phyloP scores from a whole-genome alignment of 106 monocot genomes.

The Iris macrosiphon region DNA sequence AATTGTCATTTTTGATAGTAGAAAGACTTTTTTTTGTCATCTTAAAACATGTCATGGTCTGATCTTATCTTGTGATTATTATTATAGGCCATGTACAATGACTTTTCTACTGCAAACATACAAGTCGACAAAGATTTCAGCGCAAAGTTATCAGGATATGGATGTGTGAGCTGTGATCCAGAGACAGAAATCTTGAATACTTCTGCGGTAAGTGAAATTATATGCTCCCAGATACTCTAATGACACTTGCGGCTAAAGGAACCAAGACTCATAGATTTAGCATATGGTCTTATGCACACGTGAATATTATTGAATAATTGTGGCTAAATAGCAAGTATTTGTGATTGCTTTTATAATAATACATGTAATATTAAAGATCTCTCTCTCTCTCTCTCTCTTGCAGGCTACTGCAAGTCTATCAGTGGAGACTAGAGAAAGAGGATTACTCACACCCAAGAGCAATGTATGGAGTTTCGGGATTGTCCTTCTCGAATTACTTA shows the following conservation, averaged over 20 bases:
- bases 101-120: slow-evolving; percentile 79
- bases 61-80: background rate
- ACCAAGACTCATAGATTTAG: too few relatives aligned
- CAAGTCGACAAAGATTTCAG: slow-evolving; percentile 90
- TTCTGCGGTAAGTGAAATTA: slow-evolving; percentile 38
- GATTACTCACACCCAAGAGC: slow-evolving; percentile 82
- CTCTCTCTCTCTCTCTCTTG: background rate
- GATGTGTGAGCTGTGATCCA: slow-evolving; percentile 52
- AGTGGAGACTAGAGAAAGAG: slow-evolving; percentile 59
- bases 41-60: too few relatives aligned
- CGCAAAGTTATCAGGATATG: slow-evolving; percentile 91
- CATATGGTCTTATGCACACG: too few relatives aligned
- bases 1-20: background rate
- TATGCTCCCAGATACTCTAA: too few relatives aligned
- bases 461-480: slow-evolving; percentile 86
- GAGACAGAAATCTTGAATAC: slow-evolving; percentile 49
- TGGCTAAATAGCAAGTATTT: too few relatives aligned
- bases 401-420: slow-evolving; percentile 66
- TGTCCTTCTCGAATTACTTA: slow-evolving; percentile 74
- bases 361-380: too few relatives aligned
- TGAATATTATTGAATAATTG: too few relatives aligned
- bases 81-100: slow-evolving; percentile 81
- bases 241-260: too few relatives aligned
- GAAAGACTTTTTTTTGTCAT: too few relatives aligned
- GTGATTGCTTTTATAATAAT: too few relatives aligned